Conservation (phyloP, 2,329 filamentous ascomycete genomes). For the Exophiala xenobiotica region DNA sequence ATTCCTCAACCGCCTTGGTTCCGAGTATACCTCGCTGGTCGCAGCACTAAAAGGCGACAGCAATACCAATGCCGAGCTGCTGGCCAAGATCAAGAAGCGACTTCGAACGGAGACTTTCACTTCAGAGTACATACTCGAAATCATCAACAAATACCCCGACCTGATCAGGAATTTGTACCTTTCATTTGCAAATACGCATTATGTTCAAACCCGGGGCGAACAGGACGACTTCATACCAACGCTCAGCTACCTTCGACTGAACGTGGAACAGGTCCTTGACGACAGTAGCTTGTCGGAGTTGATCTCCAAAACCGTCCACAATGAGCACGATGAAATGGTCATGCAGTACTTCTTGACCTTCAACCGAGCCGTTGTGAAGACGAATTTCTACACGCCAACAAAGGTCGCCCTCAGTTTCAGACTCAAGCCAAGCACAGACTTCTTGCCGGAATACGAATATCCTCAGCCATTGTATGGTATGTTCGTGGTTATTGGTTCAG, state of each 20-base stretch:
- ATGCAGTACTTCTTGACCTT: conserved; percentile 96
- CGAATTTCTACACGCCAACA: conserved; percentile 95
- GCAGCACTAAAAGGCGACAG: conserved; percentile 78
- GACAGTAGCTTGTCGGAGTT: conserved; percentile 71
- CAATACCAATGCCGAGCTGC: conserved; percentile 78
- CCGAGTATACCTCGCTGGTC: conserved; percentile 85
- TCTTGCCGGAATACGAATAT: conserved; percentile 89
- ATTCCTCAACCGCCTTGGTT: conserved; percentile 90
- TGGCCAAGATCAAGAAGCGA: conserved; percentile 93
- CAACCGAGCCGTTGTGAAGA: conserved; percentile 91
- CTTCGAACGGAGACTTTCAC: conserved; percentile 96
- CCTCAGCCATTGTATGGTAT: conserved; percentile 92
- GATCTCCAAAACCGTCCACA: conserved; percentile 76
- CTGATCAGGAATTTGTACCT: conserved; percentile 87
- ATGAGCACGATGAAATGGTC: conserved; percentile 97
- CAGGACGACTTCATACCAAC: conserved; percentile 70
- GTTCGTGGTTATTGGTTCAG: conserved; percentile 97
- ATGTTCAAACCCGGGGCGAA: conserved; percentile 64
- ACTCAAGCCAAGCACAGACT: conserved; percentile 69
- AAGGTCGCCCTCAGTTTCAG: conserved; percentile 98
- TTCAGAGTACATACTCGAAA: conserved; percentile 95
- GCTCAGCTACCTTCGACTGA: conserved; percentile 64
- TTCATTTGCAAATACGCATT: conserved; percentile 85
- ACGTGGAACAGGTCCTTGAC: conserved; percentile 71
- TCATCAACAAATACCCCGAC: conserved; percentile 85